Base-by-base conservation (phyloP, 495 filamentous ascomycete genomes). In the Penicillium canescens region DNA sequence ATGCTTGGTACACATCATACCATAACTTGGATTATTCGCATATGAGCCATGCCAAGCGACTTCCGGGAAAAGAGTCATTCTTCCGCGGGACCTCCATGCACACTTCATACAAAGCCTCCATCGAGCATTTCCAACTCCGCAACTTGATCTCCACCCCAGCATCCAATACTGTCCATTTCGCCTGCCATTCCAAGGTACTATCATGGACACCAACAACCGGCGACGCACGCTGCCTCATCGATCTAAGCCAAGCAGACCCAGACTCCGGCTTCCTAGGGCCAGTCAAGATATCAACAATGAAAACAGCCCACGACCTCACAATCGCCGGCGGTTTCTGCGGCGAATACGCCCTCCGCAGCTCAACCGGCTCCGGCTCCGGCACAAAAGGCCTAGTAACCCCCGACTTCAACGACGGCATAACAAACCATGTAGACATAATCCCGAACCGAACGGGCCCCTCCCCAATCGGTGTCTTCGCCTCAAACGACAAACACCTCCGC, bases 121-220 rank as follows among this genome's bases (percentile, higher is more conserved):
- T 93, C 21, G 75, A 87, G 34, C 93, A 97, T 68, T 96, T 96
- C 60, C 93, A 98, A 61, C 81, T 97, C 13, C 89, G 93, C 42
- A 93, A 96, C 65, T 70, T 94, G 2, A 77, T 98, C 52, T 86
- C 86, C 3, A 81, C 85, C 43, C 81, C 84, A 14, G 88, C 87
- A 9, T 85, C 86, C 38, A 87, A 88, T 42, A 85, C 90, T 42
- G 73, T 89, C 36, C 92, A 88, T 68, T 96, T 95, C 66, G 84
- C 90, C 23, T 78, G 78, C 23, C 74, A 77, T 51, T 81, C 78
- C 14, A 78, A 78, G 46, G 72, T 95, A 9, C 64, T 65, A 36
- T 72, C 75, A 0, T 78, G 75, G 75, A 61, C 63, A 2, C 75
- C 75, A 0, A 62, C 50, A 4, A 70, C 74, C 39, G 63, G 74